Base-by-base conservation (phyloP, 345 rosid genomes). In the Gossypium sturtianum region DNA sequence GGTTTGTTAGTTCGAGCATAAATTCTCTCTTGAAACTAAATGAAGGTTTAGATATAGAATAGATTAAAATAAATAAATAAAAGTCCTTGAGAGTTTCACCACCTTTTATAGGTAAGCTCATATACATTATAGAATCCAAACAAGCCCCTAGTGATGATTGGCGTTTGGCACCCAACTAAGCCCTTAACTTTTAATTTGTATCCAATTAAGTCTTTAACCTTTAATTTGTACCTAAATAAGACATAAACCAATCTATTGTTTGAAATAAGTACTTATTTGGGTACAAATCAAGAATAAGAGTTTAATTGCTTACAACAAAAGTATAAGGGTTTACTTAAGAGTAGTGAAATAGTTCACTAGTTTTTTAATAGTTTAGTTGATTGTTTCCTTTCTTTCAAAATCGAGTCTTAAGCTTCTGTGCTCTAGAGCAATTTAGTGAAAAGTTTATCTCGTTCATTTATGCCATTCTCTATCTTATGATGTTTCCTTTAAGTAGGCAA, bases 401-500 rank as follows among this genome's bases (percentile, higher is more conserved):
- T 15, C 23, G 12, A 47, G 51, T 17, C 58, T 3, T 16, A 49
- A 49, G 45, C 45, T 68, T 69, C 8, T 34, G 3, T 49, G 20
- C 59, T 69, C 16, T 23, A 15, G 44, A 27, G 19, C 38, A 48
- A 25, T 49, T 68, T 48, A 23, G 20, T 53, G 43, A 49, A 17
- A 16, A 15, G 0, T 13, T 48, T 25, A 20, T 48, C 52, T 45
- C 11, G 45, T 68, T 68, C 15, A 68, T 68, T 68, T 23, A 23
- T 20, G 60, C 20, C 60, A 27, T 27, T 69, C 7, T 68, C n/a
- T 9, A 7, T 17, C 25, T 51, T 69, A 25, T 49, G 45, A 76
- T 47, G 23, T 71, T 54, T 20, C 17, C 54, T 47, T 22, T 71
- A 62, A 63, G 10, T 82, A 95, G 99, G 97, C 94, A 43, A 88